Evolutionary conservation across 106 monocot genomes (phyloP).

Genomic region (Dendrobium catenatum): DNA sequence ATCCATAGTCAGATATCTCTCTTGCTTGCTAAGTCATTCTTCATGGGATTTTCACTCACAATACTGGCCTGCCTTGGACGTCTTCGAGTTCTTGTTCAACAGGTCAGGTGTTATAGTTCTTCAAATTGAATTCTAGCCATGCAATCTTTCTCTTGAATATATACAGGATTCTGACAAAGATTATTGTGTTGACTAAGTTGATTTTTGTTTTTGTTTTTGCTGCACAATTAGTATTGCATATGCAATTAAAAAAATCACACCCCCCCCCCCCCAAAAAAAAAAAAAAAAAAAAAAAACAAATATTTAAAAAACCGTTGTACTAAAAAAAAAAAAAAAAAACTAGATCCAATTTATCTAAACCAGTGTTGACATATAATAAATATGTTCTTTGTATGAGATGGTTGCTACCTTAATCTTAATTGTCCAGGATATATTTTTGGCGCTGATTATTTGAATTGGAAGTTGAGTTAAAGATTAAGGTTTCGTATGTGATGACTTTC

Average conservation of each 20-base stretch:
- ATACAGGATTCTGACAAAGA: background rate
- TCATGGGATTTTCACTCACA: slow-evolving; percentile 52
- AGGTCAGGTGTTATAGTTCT: slow-evolving; percentile 35
- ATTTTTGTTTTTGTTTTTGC: background rate
- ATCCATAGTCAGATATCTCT: slow-evolving; percentile 70
- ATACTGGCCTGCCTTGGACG: slow-evolving; percentile 71
- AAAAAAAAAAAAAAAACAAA: background rate
- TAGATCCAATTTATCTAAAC: background rate
- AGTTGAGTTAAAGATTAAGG: background rate
- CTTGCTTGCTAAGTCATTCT: slow-evolving; percentile 77
- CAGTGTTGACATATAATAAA: background rate
- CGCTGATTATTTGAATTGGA: background rate
- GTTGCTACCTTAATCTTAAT: background rate
- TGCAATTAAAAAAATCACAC: no score
- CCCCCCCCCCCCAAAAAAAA: no score
- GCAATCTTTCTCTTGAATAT: background rate
- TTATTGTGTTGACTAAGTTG: background rate
- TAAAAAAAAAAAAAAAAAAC: background rate
- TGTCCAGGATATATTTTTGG: background rate
- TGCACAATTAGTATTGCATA: background rate
- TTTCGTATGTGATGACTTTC: no score
- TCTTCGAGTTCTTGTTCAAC: slow-evolving; percentile 72
- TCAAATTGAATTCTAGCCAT: background rate
- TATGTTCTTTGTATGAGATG: background rate
- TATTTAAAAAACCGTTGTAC: no score